Conservation (phyloP, 768 basidiomycete species). For the Collybia mongolica region DNA sequence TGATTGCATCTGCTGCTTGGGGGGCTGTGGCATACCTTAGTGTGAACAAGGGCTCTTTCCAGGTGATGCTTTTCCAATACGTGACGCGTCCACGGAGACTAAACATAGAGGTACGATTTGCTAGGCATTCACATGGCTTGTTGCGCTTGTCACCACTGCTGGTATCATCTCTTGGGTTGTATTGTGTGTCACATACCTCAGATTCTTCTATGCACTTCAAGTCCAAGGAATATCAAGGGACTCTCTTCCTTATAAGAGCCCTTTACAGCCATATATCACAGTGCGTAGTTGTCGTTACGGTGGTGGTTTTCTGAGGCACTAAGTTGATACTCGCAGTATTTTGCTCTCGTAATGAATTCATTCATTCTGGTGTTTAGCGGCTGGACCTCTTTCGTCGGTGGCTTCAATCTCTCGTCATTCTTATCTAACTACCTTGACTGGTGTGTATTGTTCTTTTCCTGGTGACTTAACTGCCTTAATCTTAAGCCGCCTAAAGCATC, state of each 20-base stretch:
- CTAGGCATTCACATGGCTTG: slow-evolving; percentile 26
- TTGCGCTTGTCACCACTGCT: slow-evolving; percentile 28
- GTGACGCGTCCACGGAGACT: background rate
- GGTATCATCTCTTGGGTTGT: slow-evolving; percentile 30
- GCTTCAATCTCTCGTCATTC: slow-evolving; percentile 21
- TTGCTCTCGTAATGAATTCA: slow-evolving; percentile 25
- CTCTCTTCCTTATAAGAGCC: slow-evolving; percentile 35
- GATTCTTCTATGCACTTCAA: slow-evolving; percentile 26
- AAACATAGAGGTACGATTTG: background rate
- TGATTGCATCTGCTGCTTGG: slow-evolving; percentile 21
- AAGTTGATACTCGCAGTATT: slow-evolving; percentile 16
- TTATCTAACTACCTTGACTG: slow-evolving; percentile 28
- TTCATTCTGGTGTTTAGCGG: slow-evolving; percentile 26
- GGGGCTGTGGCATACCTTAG: slow-evolving; percentile 26
- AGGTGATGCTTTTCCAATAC: slow-evolving; percentile 13
- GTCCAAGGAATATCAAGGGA: slow-evolving; percentile 29
- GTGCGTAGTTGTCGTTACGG: slow-evolving; percentile 11
- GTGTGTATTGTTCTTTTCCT: slow-evolving; percentile 11
- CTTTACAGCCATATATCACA: slow-evolving; percentile 47
- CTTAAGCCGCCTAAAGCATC: slow-evolving; percentile 13
- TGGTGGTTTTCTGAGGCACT: background rate
- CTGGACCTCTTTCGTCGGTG: slow-evolving; percentile 25
- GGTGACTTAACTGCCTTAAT: background rate
- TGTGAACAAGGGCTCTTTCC: slow-evolving; percentile 23
- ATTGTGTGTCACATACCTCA: slow-evolving; percentile 18